A percentile compares a stretch with the other conserved stretches of the same genome.
phyloP scores from a whole-genome alignment of 108 stramenopile species.

The Pseudonitzschia delicatissima region DNA sequence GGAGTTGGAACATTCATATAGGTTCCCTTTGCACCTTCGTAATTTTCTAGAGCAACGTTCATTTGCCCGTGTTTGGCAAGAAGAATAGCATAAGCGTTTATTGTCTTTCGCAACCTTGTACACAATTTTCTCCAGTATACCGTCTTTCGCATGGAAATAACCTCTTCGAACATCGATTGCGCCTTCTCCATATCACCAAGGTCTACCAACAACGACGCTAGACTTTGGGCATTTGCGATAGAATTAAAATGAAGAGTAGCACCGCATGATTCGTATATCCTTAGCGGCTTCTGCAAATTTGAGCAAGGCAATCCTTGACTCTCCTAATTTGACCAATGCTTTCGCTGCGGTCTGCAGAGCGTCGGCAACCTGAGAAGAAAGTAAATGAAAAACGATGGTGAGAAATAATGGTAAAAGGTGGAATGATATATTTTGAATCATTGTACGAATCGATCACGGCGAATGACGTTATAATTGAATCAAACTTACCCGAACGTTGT shows the following conservation, averaged over 20 bases:
- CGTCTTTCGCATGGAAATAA: slow-evolving; percentile 68
- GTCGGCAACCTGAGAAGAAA: slow-evolving; percentile 42
- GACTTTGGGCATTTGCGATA: slow-evolving; percentile 76
- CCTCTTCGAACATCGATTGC: slow-evolving; percentile 78
- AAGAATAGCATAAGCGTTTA: slow-evolving; percentile 85
- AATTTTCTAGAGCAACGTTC: slow-evolving; percentile 73
- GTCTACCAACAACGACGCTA: slow-evolving; percentile 76
- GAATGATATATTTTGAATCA: background rate
- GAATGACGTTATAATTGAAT: background rate
- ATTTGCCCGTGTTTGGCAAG: slow-evolving; percentile 85
- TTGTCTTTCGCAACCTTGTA: slow-evolving; percentile 78
- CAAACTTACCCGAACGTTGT: slow-evolving; percentile 47
- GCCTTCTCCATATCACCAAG: slow-evolving; percentile 81
- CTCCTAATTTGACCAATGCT: slow-evolving; percentile 70
- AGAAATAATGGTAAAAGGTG: background rate
- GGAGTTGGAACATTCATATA: slow-evolving; percentile 51
- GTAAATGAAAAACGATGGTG: background rate
- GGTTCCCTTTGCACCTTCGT: slow-evolving; percentile 65
- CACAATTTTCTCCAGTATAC: slow-evolving; percentile 73
- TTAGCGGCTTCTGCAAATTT: slow-evolving; percentile 80
- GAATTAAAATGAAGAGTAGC: slow-evolving; percentile 77
- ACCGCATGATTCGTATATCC: slow-evolving; percentile 81
- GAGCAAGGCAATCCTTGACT: slow-evolving; percentile 67
- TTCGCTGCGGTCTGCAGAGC: slow-evolving; percentile 74
- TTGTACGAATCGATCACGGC: background rate